Percentiles rank a stretch among this genome's conserved stretches.
These are phyloP conservation scores for Kwoniella dejecticola DNA, from an alignment of 768 basidiomycete species.

Conservation along the genomic window DNA sequence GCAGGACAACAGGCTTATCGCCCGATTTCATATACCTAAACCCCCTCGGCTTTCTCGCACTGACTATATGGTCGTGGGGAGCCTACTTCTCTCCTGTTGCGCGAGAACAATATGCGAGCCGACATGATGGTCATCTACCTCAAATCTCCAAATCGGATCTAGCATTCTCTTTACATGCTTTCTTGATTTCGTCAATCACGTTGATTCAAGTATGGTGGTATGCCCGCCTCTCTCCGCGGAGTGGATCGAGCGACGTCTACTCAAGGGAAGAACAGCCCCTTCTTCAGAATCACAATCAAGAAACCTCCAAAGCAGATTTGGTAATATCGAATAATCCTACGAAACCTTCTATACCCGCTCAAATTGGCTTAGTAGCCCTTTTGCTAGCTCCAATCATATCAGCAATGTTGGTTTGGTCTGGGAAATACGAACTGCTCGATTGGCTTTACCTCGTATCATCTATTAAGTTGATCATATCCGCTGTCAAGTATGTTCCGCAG, in stretches of 20 bases:
- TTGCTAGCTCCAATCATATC: slow-evolving; percentile 35
- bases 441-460: slow-evolving; percentile 50
- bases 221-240: slow-evolving; percentile 26
- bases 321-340: background rate
- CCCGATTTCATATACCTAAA: slow-evolving; percentile 58
- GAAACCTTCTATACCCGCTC: slow-evolving; percentile 26
- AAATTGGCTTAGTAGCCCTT: slow-evolving; percentile 38
- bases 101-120: slow-evolving; percentile 53
- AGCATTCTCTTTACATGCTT: slow-evolving; percentile 57
- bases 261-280: slow-evolving; percentile 7
- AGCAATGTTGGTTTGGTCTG: slow-evolving; percentile 34
- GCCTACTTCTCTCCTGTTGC: slow-evolving; percentile 51
- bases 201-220: slow-evolving; percentile 55
- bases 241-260: slow-evolving; percentile 11
- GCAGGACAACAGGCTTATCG: slow-evolving; percentile 55
- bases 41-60: slow-evolving; percentile 54
- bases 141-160: slow-evolving; percentile 57
- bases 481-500: slow-evolving; percentile 58
- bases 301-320: background rate
- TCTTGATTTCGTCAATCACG: slow-evolving; percentile 49
- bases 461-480: slow-evolving; percentile 55
- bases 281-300: background rate
- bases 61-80: slow-evolving; percentile 54
- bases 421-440: slow-evolving; percentile 44
- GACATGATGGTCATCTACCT: slow-evolving; percentile 56